phyloP scores from a whole-genome alignment of 78 protist species.

The Carpediemonas membranifera region DNA sequence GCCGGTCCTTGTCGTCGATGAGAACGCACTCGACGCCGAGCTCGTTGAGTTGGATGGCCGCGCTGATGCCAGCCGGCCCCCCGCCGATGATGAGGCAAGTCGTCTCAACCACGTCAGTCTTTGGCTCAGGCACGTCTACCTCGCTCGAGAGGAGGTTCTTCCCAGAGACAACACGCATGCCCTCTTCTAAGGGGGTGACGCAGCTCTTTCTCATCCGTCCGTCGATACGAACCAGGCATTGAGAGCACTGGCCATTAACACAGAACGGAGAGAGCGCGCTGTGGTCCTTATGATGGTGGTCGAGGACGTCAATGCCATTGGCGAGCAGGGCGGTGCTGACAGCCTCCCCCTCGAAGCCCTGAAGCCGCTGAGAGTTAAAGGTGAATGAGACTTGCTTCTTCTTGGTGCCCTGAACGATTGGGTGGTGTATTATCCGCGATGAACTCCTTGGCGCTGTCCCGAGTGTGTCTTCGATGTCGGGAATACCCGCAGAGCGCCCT shows the following conservation, averaged over 20 bases:
- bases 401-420: background rate
- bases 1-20: constrained; percentile 9
- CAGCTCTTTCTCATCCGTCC: background rate
- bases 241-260: constrained; percentile 9
- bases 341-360: constrained; percentile 2
- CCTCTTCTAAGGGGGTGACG: background rate
- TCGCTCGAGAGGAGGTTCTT: background rate
- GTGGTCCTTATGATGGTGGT: background rate
- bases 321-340: constrained; percentile 5
- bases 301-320: background rate
- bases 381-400: background rate
- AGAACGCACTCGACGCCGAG: background rate
- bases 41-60: too few species aligned
- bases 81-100: constrained; percentile 6
- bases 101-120: background rate
- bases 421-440: background rate
- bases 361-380: background rate
- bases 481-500: too few species aligned
- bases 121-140: background rate
- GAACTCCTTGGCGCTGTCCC: too few species aligned
- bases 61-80: constrained; percentile 2
- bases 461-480: too few species aligned
- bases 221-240: constrained; percentile 3
- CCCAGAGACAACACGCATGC: constrained; percentile 1
- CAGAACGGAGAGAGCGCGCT: background rate